Evolutionary conservation across 495 filamentous ascomycete species (phyloP).

Genomic region (Neurospora intermedia): DNA sequence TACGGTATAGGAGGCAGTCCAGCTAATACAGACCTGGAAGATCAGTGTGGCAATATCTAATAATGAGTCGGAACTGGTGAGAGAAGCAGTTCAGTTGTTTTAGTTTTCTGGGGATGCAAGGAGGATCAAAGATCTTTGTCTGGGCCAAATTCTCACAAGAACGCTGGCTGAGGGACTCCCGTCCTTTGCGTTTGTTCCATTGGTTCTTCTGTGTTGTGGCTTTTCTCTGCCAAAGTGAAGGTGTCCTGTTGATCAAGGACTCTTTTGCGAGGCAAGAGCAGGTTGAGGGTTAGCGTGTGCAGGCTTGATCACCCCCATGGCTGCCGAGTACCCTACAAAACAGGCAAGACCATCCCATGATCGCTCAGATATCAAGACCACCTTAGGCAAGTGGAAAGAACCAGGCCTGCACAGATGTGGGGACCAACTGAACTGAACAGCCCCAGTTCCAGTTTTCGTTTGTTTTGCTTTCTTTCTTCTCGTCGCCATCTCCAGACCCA

Average conservation of each 20-base stretch:
- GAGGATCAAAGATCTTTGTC: not conserved
- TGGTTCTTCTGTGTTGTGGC: not conserved
- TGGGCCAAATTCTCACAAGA: not conserved
- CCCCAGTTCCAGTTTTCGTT: not conserved
- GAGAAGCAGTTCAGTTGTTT: not conserved
- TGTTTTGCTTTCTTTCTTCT: not conserved
- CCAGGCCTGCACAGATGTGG: not conserved
- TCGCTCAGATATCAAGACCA: not conserved
- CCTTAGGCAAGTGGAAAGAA: not conserved
- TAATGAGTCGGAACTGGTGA: not conserved
- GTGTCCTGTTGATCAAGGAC: not conserved
- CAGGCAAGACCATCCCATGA: not conserved
- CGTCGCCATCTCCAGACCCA: not conserved
- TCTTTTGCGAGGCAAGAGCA: not conserved
- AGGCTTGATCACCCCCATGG: not conserved
- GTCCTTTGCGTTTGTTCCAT: not conserved
- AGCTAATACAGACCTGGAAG: not conserved
- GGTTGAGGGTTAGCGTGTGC: not conserved
- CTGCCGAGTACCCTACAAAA: not conserved
- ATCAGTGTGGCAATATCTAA: fast-evolving
- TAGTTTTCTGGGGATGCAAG: no score
- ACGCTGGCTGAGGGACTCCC: not conserved
- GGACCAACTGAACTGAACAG: not conserved
- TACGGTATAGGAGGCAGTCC: not conserved
- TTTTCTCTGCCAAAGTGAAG: not conserved